A percentile compares a stretch with the other conserved stretches of the same genome.
Conservation (phyloP, 2,329 filamentous ascomycete species). For the Thelonectria discophora region DNA sequence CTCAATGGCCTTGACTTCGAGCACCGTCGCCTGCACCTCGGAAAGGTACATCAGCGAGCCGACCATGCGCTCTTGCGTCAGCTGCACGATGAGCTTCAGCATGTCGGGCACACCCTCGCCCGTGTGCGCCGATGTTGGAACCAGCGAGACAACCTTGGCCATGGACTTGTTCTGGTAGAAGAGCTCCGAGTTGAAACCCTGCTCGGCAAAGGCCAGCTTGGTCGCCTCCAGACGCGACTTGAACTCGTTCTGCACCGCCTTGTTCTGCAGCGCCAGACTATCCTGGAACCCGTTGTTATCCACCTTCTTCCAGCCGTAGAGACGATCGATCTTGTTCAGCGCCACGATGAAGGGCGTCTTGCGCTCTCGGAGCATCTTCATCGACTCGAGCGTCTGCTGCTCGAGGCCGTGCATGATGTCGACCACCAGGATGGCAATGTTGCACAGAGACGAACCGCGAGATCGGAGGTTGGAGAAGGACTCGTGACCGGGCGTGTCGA, state of each 20-base stretch:
- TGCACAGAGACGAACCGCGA: conserved; percentile 96
- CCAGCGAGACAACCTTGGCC: conserved; percentile 92
- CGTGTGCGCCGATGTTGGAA: conserved; percentile 97
- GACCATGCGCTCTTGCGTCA: conserved; percentile 98
- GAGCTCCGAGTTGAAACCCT: conserved; percentile 97
- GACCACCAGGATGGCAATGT: conserved; percentile 98
- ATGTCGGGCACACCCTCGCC: conserved; percentile 99
- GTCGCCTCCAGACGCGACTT: conserved; percentile 87
- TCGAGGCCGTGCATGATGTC: conserved; percentile 99
- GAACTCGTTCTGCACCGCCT: conserved; percentile 94
- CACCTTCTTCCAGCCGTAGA: conserved; percentile 98
- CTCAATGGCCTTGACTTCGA: conserved; percentile 99
- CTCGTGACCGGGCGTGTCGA: conserved; percentile 99
- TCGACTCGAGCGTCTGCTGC: conserved; percentile 96
- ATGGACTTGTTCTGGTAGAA: conserved; percentile 99
- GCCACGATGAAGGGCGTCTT: conserved; percentile 99
- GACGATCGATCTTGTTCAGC: conserved; percentile 99
- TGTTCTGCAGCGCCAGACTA: conserved; percentile 87
- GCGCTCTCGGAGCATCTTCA: conserved; percentile 89
- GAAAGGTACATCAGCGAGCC: conserved; percentile 97
- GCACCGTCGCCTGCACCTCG: conserved; percentile 95
- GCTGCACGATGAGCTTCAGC: conserved; percentile 90
- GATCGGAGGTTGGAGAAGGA: conserved; percentile 99
- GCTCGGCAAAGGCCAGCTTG: conserved; percentile 93
- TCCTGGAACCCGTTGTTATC: conserved; percentile 99